Evolutionary conservation across 495 filamentous ascomycete species (phyloP).

Genomic region (Glonium stellatum): DNA sequence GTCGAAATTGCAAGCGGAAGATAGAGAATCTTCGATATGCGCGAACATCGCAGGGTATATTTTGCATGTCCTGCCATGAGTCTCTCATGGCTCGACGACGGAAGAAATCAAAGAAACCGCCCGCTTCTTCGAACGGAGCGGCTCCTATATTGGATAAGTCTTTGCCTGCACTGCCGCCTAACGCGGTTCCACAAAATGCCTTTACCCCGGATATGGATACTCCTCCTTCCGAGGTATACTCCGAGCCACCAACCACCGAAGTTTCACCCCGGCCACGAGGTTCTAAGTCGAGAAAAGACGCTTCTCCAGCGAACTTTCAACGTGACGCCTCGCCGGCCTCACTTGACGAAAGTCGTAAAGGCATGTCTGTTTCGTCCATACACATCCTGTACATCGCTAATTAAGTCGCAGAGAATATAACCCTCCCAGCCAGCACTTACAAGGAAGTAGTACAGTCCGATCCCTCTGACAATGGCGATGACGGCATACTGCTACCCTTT

Average conservation of each 20-base stretch:
- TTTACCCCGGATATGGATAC: slow-evolving; percentile 63
- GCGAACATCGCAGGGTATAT: slow-evolving; percentile 94
- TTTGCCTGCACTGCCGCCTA: slow-evolving; percentile 82
- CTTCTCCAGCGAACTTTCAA: slow-evolving; percentile 28
- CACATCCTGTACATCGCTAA: slow-evolving; percentile 11
- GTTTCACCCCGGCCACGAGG: slow-evolving; percentile 58
- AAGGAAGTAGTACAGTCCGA: slow-evolving; percentile 68
- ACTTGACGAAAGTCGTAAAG: slow-evolving; percentile 16
- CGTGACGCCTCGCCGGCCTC: slow-evolving; percentile 36
- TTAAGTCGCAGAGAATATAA: slow-evolving; percentile 46
- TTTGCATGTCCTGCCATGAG: slow-evolving; percentile 99
- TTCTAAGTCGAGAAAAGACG: slow-evolving; percentile 30
- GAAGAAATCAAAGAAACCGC: slow-evolving; percentile 71
- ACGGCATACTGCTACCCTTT: slow-evolving; percentile 83
- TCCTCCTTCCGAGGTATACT: slow-evolving; percentile 53
- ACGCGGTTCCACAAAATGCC: slow-evolving; percentile 52
- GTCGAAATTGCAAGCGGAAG: slow-evolving; percentile 95
- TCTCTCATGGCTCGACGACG: slow-evolving; percentile 92
- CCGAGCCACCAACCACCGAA: slow-evolving; percentile 61
- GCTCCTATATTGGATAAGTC: slow-evolving; percentile 84
- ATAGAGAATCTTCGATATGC: slow-evolving; percentile 99
- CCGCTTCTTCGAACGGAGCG: slow-evolving; percentile 40
- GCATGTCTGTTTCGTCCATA: neutral
- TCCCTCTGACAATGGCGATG: slow-evolving; percentile 54
- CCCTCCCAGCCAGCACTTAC: slow-evolving; percentile 69